Percentiles rank a stretch among this genome's conserved stretches.
phyloP scores from a whole-genome alignment of 306 rosid species.

The Macrotyloma uniflorum region DNA sequence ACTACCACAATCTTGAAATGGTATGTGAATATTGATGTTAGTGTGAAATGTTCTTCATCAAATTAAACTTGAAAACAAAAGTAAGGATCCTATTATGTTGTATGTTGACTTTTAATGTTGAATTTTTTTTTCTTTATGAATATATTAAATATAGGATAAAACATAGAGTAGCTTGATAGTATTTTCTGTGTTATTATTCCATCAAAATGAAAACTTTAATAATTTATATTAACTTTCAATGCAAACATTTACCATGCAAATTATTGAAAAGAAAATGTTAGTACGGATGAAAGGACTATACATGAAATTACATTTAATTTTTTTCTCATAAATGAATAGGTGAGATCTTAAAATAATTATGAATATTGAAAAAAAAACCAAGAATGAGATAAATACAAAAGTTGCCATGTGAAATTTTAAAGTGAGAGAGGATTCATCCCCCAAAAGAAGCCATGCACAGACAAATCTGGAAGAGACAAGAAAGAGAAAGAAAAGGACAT shows the following conservation, averaged over 20 bases:
- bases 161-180: no score
- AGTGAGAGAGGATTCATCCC: neutral
- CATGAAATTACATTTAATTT: no score
- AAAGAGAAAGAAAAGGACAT: neutral
- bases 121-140: neutral
- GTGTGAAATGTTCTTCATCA: neutral
- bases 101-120: neutral
- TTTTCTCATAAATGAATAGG: neutral
- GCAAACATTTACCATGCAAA: no score
- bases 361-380: neutral
- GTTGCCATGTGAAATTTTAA: neutral
- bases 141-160: neutral
- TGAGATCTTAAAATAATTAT: neutral
- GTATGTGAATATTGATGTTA: neutral
- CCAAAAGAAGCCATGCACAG: neutral
- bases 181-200: no score
- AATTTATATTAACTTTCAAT: no score
- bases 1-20: neutral
- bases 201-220: no score
- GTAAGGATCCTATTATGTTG: neutral
- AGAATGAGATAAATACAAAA: neutral
- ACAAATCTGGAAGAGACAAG: neutral
- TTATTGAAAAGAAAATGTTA: no score
- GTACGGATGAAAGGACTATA: no score
- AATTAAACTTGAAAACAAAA: neutral